Evolutionary conservation across 345 rosid species (phyloP), one percentile per base, ranked within the genome.

Genomic region (Syzygium aqueum): DNA sequence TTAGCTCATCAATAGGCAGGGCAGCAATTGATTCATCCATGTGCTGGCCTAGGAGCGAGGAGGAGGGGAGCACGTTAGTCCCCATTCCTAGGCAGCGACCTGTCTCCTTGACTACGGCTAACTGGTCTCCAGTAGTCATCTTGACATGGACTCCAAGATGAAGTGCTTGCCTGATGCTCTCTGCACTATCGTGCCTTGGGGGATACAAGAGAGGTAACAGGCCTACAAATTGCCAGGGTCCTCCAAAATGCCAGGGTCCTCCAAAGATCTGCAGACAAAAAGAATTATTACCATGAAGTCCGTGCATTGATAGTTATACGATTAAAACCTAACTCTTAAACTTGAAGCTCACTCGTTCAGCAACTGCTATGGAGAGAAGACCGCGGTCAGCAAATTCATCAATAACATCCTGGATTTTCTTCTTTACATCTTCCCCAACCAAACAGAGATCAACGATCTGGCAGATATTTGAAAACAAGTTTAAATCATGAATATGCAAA

Each of bases 21-120:
- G 89, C 73, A 63, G 94, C 90, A 84, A 95, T 37, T 37, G 37
- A 37, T 37, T 85, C 6, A 90, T 51, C 95, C 86, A 91, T 93
- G 52, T 90, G 86, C 73, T 95, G 90, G 46, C 99, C 98, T 80
- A 95, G 96, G 57, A 96, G 95, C 50, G 37, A 37, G 37, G 97
- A 94, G 14, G 98, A 96, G 25, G 98, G 98, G 87, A 95, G 95
- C 99, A 96, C 95, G 88, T 96, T 95, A 43, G 97, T 95, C 37
- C 99, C 99, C 99, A 96, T 96, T 65, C 98, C 99, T 27, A 96
- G 97, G 90, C 98, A 93, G 80, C 98, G 94, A 54, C 97, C 98
- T 51, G 98, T 96, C 90, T 96, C 98, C 88, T 95, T 96, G 77
- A 96, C 99, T 63, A 95, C 95, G 22, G 99, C 99, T 4, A 96